Evolutionary conservation across 345 rosid genomes (phyloP).

Genomic region (Euphorbia tirucalli): DNA sequence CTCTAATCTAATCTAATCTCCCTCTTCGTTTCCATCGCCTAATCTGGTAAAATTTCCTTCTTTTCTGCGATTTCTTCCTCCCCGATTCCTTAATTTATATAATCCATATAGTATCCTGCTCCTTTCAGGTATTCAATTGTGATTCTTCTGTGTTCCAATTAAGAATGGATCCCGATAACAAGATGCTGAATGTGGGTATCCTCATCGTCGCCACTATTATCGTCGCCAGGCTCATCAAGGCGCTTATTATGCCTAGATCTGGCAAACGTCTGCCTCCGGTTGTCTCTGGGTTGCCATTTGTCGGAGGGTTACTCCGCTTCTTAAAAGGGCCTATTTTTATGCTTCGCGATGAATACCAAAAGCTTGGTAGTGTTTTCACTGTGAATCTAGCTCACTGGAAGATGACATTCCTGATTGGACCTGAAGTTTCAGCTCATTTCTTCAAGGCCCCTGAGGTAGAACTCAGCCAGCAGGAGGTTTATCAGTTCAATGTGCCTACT

Average conservation of each 20-base stretch:
- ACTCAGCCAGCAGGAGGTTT: conserved; percentile 95
- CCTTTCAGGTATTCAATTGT: too few relatives aligned
- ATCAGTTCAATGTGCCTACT: conserved; percentile 93
- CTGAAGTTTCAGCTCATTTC: conserved; percentile 95
- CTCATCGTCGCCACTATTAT: conserved; percentile 65
- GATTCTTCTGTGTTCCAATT: neutral
- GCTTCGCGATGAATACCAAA: conserved; percentile 84
- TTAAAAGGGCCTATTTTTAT: conserved; percentile 75
- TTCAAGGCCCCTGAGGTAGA: conserved; percentile 89
- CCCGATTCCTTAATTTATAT: too few relatives aligned
- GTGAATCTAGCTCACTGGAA: conserved; percentile 65
- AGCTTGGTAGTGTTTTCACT: conserved; percentile 90
- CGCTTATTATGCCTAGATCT: conserved; percentile 54
- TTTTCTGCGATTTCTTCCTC: too few relatives aligned
- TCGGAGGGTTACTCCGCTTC: conserved; percentile 74
- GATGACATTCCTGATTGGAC: conserved; percentile 90
- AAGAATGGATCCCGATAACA: conserved; percentile 49
- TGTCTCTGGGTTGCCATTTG: conserved; percentile 53
- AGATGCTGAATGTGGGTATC: conserved; percentile 55
- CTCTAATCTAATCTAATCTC: too few relatives aligned
- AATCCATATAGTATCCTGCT: too few relatives aligned
- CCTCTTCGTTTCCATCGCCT: too few relatives aligned
- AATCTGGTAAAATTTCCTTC: too few relatives aligned
- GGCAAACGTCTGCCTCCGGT: conserved; percentile 75
- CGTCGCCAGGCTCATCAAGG: too few relatives aligned